Conservation (phyloP, 1,139 yeast species). For the Candida tropicalis region DNA sequence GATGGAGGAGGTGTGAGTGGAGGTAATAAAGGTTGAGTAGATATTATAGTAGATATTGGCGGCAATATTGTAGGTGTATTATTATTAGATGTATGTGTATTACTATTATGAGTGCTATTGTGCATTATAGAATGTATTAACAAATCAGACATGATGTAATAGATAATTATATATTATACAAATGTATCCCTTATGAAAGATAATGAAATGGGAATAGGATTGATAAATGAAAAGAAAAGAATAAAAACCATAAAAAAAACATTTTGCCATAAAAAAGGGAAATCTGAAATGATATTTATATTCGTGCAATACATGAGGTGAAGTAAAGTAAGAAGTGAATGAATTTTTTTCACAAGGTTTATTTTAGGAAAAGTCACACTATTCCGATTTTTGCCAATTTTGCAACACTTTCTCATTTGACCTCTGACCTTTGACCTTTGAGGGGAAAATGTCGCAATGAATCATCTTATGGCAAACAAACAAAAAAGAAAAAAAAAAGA, state of each 20-base stretch:
- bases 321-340: too few species aligned
- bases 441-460: slow-evolving; percentile 4
- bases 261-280: too few species aligned
- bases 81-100: neutral
- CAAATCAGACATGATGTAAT: slow-evolving; percentile 25
- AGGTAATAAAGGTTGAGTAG: slow-evolving; percentile 8
- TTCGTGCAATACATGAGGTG: too few species aligned
- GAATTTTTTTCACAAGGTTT: neutral
- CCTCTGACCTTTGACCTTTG: neutral
- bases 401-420: neutral
- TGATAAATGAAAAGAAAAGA: neutral
- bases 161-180: too few species aligned
- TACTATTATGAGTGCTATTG: slow-evolving; percentile 10
- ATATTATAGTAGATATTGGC: slow-evolving; percentile 12
- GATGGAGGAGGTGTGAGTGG: slow-evolving; percentile 8
- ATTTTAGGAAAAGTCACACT: neutral
- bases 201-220: neutral
- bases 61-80: slow-evolving; percentile 12
- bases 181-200: neutral
- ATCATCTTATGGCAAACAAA: too few species aligned
- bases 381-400: slow-evolving; percentile 4
- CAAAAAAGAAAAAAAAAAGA: too few species aligned
- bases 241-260: neutral
- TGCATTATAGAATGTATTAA: slow-evolving; percentile 40
- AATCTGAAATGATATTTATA: too few species aligned